Evolutionary conservation across 2,329 filamentous ascomycete genomes (phyloP).

Genomic region (Scortechinia acanthostroma): DNA sequence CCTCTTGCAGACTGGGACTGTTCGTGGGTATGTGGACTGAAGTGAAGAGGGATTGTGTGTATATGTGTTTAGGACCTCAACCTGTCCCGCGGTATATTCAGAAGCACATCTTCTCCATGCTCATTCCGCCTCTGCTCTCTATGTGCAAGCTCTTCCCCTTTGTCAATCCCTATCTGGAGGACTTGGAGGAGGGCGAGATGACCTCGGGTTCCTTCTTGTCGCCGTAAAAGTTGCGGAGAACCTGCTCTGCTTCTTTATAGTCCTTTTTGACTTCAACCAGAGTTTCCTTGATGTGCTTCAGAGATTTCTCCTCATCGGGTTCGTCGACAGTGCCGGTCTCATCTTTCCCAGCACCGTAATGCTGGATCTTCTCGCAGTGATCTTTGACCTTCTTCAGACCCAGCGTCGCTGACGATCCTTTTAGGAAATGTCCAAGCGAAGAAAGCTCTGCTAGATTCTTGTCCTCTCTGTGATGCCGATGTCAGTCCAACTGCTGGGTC

Average conservation of each 20-base stretch:
- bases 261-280: conserved; percentile 54
- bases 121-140: too few relatives aligned
- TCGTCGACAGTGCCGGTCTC: conserved; percentile 53
- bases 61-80: too few relatives aligned
- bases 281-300: conserved; percentile 47
- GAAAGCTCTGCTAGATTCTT: conserved; percentile 54
- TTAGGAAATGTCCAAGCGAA: conserved; percentile 67
- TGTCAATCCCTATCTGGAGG: too few relatives aligned
- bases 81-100: too few relatives aligned
- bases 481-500: background rate
- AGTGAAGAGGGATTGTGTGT: too few relatives aligned
- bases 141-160: too few relatives aligned
- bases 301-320: conserved; percentile 42
- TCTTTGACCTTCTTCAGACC: conserved; percentile 68
- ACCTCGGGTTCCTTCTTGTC: background rate
- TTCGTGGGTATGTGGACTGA: too few relatives aligned
- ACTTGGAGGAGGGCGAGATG: too few relatives aligned
- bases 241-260: conserved; percentile 52
- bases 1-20: too few relatives aligned
- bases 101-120: too few relatives aligned
- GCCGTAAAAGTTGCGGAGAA: conserved; percentile 50
- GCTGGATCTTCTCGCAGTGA: conserved; percentile 70
- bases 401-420: conserved; percentile 69
- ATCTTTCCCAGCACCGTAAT: conserved; percentile 60
- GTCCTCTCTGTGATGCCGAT: conserved; percentile 34